A percentile compares a stretch with the other conserved stretches of the same genome.
Conservation (phyloP, 2,329 filamentous ascomycete genomes). For the Plenodomus lindquistii region DNA sequence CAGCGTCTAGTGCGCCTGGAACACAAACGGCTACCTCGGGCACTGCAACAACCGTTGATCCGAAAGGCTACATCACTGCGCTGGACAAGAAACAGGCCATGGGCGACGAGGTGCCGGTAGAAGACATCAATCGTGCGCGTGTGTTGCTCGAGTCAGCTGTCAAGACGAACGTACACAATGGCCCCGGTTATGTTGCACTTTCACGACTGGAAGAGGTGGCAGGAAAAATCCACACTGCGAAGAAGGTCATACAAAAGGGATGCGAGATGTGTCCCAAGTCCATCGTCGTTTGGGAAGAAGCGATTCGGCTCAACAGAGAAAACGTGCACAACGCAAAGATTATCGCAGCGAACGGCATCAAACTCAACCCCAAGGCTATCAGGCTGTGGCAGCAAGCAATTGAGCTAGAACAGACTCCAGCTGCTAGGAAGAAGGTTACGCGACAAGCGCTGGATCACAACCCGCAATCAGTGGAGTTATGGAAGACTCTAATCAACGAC, state of each 20-base stretch:
- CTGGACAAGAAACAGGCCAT: slow-evolving; percentile 79
- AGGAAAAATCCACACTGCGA: slow-evolving; percentile 85
- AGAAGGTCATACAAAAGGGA: slow-evolving; percentile 84
- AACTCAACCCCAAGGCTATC: slow-evolving; percentile 86
- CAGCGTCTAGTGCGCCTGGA: slow-evolving; percentile 69
- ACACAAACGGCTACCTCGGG: slow-evolving; percentile 71
- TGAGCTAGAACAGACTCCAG: slow-evolving; percentile 79
- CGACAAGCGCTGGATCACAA: slow-evolving; percentile 90
- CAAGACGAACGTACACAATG: slow-evolving; percentile 94
- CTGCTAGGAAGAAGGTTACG: slow-evolving; percentile 90
- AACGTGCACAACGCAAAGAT: slow-evolving; percentile 93
- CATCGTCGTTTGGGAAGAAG: slow-evolving; percentile 95
- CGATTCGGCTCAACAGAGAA: slow-evolving; percentile 76
- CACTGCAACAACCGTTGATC: slow-evolving; percentile 88
- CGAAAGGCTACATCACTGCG: slow-evolving; percentile 93
- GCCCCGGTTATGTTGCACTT: slow-evolving; percentile 93
- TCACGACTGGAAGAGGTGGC: slow-evolving; percentile 90
- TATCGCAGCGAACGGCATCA: slow-evolving; percentile 90
- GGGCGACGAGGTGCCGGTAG: slow-evolving; percentile 75
- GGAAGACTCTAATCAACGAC: slow-evolving; percentile 96
- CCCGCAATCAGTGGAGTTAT: slow-evolving; percentile 92
- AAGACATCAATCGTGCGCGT: slow-evolving; percentile 92
- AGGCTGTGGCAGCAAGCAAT: slow-evolving; percentile 94
- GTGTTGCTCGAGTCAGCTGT: slow-evolving; percentile 94
- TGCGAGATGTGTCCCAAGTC: slow-evolving; percentile 91